Base-by-base conservation (phyloP, 257 asterid genomes). In the Solanum chmielewskii region DNA sequence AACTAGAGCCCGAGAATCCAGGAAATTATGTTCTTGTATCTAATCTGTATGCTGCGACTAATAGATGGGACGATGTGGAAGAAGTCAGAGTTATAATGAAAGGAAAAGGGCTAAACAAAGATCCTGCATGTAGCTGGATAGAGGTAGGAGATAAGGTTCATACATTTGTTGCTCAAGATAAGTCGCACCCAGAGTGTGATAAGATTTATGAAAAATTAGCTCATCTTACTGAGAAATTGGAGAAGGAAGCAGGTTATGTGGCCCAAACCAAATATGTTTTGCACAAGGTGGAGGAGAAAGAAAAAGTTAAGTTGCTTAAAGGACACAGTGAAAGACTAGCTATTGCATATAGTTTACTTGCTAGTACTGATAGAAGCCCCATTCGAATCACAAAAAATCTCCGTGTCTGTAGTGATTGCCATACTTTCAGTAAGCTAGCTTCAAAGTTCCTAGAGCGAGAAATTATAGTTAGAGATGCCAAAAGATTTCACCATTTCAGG, bases 91-190 rank as follows among this genome's bases (percentile, higher is more conserved):
- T 39, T 82, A 86, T 69, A 47, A 95, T 95, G 98, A 94, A 88
- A 90, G 89, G 23, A 35, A 94, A 89, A 90, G 96, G 96, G 83
- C 85, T 95, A 88, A 94, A 90, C 89, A 96, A 95, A 87, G 97
- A 93, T 74, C 98, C 98, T 7, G 98, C 97, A 23, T 96, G 99
- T 88, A 95, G 99, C 87, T 96, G 99, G 99, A 93, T 94, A 68
- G 97, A 95, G 86, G 74, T 93, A 45, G 92, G 94, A 35, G 87
- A 92, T 85, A 86, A 86, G 86, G 89, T 95, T 89, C 98, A 95
- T 88, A 87, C 92, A 2, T 96, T 96, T 87, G 88, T 76, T 37
- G 92, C 96, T 7, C 91, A 93, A 66, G 98, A 95, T 86, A 91
- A 87, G 87, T 93, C 96, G 59, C 99, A 95, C 89, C 98, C 96